Conservation (phyloP, 164 flowering plant genomes). For the Malania oleifera region DNA sequence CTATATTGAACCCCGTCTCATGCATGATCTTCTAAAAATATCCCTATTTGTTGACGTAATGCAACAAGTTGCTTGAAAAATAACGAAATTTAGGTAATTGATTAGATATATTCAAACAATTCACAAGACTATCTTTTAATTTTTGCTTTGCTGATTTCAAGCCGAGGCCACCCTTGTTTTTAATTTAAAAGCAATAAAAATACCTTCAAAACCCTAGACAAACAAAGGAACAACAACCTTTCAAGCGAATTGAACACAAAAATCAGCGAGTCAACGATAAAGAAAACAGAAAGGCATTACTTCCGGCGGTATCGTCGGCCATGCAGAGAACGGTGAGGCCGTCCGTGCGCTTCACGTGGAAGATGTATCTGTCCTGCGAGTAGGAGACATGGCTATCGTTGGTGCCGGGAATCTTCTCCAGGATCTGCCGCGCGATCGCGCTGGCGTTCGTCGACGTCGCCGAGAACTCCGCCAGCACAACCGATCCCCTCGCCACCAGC, state of each 20-base stretch:
- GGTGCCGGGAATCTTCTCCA: slow-evolving; percentile 40
- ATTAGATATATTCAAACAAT: no score
- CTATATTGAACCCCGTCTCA: no score
- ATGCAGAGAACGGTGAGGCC: slow-evolving; percentile 57
- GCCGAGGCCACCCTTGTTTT: no score
- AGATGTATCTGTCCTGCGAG: slow-evolving; percentile 50
- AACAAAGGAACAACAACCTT: not conserved
- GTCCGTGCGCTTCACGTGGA: slow-evolving; percentile 52
- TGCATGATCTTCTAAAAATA: no score
- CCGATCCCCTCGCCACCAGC: slow-evolving; percentile 53
- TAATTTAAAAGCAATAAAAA: no score
- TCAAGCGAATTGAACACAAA: not conserved
- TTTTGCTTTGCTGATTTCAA: no score
- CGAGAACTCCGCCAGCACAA: slow-evolving; percentile 47
- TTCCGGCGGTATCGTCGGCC: slow-evolving; percentile 53
- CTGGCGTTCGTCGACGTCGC: slow-evolving; percentile 47
- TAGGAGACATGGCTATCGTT: slow-evolving; percentile 45
- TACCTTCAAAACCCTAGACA: no score
- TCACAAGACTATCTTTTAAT: no score
- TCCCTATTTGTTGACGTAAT: no score
- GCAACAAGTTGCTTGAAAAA: no score
- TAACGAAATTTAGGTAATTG: no score
- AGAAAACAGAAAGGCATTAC: slow-evolving; percentile 18
- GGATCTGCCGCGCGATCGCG: slow-evolving; percentile 41
- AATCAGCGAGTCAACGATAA: not conserved